Evolutionary conservation across 2,329 filamentous ascomycete genomes (phyloP), one percentile per base, ranked within the genome.

Genomic region (Penicillium sp.): DNA sequence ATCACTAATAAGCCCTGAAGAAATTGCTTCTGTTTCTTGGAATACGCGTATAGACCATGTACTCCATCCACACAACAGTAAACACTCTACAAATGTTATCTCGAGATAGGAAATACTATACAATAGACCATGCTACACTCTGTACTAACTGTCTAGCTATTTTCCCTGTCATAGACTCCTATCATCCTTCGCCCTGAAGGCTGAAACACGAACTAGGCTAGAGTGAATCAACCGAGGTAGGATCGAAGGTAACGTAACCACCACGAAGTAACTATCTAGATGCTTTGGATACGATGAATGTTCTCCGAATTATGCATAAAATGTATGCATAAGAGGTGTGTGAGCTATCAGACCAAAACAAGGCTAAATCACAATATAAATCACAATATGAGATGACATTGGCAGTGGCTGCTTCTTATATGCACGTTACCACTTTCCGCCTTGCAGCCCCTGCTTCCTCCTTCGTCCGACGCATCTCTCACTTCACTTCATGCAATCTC

Each of bases 201-300:
- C 8, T 17, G 10, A 9, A 25, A 6, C 23, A n/a, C 21, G 3
- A 23, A 23, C 21, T 23, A 8, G 1, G 17, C n/a, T 45, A 7
- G 9, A n/a, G 13, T 19, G 10, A 29, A 15, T 31, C 19, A 10
- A 12, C 3, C 19, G 5, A 38, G 6, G 19, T 4, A 19, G 33
- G 27, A 4, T 44, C 13, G 17, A 39, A 55, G 25, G 58, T 58
- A 61, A 61, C 58, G 55, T 49, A 49, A 61, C 51, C 15, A 58
- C 55, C 58, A 55, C 58, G 21, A 23, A 3, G n/a, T n/a, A n/a
- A n/a, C n/a, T 45, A 25, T 53, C 17, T 27, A 6, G 6, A 25
- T 33, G 10, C 15, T 52, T 25, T 1, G 9, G 43, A 31, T 41
- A 19, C 49, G 21, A 19, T 45, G 42, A 9, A 38, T 9, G 7